Percentiles rank a stretch among this genome's conserved stretches.
Conservation (phyloP, 1,284 basidiomycete genomes). For the Sanguinoderma infundibulare region DNA sequence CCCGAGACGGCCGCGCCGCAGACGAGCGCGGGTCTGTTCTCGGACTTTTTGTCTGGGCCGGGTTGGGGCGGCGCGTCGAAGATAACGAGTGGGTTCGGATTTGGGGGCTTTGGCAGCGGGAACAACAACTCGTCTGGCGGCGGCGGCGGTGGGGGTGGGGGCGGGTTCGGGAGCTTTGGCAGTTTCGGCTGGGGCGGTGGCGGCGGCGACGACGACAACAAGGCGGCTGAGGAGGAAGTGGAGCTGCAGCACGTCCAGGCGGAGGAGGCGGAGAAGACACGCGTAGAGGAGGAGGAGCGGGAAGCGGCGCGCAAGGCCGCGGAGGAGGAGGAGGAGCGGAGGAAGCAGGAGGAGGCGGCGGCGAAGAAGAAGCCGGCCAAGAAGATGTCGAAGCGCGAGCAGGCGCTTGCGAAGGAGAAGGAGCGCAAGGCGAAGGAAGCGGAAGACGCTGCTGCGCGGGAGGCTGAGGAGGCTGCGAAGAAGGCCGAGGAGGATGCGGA, state of each 20-base stretch:
- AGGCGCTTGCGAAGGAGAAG: conserved; percentile 16
- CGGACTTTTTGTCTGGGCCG: conserved; percentile 27
- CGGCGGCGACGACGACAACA: conserved; percentile 5
- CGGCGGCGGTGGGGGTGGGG: conserved; percentile 9
- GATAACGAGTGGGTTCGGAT: conserved; percentile 11
- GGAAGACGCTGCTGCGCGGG: no score
- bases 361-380: conserved; percentile 25
- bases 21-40: conserved; percentile 26
- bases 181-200: conserved; percentile 19
- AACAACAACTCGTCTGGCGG: conserved; percentile 5
- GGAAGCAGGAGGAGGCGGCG: conserved; percentile 20
- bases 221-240: conserved; percentile 21
- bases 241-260: conserved; percentile 13
- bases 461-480: conserved; percentile 11
- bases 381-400: conserved; percentile 22
- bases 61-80: conserved; percentile 18
- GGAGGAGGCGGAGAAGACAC: conserved; percentile 3
- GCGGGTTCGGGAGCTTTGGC: conserved; percentile 17
- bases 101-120: conserved; percentile 13
- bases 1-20: conserved; percentile 16
- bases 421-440: conserved; percentile 14
- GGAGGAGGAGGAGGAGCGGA: conserved; percentile 13
- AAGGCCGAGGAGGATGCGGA: conserved; percentile 41
- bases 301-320: conserved; percentile 8
- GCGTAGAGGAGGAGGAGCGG: conserved; percentile 17